These are phyloP conservation scores for Arthroderma uncinatum DNA, from an alignment of 2,329 filamentous ascomycete species.

Conservation along the genomic window DNA sequence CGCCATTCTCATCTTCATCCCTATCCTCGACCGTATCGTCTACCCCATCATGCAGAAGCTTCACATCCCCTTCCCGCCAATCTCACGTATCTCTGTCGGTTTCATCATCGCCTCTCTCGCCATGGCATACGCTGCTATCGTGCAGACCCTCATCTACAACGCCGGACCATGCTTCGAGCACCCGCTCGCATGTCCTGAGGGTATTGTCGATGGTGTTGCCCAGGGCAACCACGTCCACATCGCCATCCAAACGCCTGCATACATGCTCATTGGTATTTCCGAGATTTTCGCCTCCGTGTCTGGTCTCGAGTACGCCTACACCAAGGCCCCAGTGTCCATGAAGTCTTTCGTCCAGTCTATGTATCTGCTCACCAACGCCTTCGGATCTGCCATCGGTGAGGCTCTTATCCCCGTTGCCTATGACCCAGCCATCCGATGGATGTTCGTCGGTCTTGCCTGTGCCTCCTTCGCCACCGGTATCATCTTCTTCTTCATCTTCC, in stretches of 20 bases:
- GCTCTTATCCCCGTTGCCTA: constrained; percentile 49
- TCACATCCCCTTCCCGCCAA: constrained; percentile 58
- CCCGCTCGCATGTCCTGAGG: constrained; percentile 26
- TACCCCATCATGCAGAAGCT: constrained; percentile 56
- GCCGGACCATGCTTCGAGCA: constrained; percentile 42
- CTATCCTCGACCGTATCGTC: constrained; percentile 55
- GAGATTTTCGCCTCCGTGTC: constrained; percentile 56
- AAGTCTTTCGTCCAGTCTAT: constrained; percentile 50
- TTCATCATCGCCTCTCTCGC: constrained; percentile 55
- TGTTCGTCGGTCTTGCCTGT: constrained; percentile 50
- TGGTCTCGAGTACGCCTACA: constrained; percentile 61
- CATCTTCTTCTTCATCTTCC: constrained; percentile 45
- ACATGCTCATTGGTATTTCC: constrained; percentile 37
- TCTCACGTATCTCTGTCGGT: constrained; percentile 62
- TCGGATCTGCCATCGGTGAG: constrained; percentile 50
- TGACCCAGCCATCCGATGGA: constrained; percentile 56
- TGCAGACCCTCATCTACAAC: constrained; percentile 47
- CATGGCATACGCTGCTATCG: constrained; percentile 49
- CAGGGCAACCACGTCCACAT: constrained; percentile 35
- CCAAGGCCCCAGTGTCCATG: constrained; percentile 60
- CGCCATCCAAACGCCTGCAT: constrained; percentile 36
- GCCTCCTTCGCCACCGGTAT: constrained; percentile 40
- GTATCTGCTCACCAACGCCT: constrained; percentile 47
- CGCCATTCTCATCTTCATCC: constrained; percentile 63
- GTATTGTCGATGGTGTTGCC: constrained; percentile 23